Evolutionary conservation across 2,329 filamentous ascomycete genomes (phyloP).

Genomic region (Parastagonospora avenae): DNA sequence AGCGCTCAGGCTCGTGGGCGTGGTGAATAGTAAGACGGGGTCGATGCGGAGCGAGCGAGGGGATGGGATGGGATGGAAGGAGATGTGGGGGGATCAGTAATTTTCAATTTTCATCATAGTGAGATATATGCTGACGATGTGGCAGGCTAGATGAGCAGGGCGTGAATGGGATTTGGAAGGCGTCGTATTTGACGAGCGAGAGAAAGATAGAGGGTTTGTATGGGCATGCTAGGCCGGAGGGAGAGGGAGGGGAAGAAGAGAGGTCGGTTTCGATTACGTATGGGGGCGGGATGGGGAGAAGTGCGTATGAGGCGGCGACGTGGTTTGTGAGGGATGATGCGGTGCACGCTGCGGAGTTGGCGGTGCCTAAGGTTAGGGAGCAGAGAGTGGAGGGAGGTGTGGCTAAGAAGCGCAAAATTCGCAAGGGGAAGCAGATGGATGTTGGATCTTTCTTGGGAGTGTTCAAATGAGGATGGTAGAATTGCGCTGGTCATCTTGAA

Average conservation of each 20-base stretch:
- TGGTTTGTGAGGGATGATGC: conserved; percentile 14
- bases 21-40: conserved; percentile 6
- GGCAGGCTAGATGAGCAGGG: too few species aligned
- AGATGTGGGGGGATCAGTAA: background rate
- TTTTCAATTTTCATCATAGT: too few species aligned
- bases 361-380: background rate
- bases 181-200: conserved; percentile 6
- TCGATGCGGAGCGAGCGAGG: background rate
- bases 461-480: conserved; percentile 12
- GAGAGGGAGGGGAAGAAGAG: background rate
- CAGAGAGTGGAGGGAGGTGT: background rate
- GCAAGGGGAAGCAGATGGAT: conserved; percentile 22
- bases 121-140: too few species aligned
- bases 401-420: conserved; percentile 29
- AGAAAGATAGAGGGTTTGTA: conserved; percentile 20
- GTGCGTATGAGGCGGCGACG: background rate
- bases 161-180: background rate
- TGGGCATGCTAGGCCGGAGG: background rate
- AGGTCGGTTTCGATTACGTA: conserved; percentile 9
- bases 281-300: background rate
- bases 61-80: conserved; percentile 11
- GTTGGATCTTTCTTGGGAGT: conserved; percentile 26
- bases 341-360: background rate
- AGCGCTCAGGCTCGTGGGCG: conserved; percentile 16
- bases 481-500: too few species aligned